Base-by-base conservation (phyloP, 257 asterid species). In the Ocimum tenuiflorum region DNA sequence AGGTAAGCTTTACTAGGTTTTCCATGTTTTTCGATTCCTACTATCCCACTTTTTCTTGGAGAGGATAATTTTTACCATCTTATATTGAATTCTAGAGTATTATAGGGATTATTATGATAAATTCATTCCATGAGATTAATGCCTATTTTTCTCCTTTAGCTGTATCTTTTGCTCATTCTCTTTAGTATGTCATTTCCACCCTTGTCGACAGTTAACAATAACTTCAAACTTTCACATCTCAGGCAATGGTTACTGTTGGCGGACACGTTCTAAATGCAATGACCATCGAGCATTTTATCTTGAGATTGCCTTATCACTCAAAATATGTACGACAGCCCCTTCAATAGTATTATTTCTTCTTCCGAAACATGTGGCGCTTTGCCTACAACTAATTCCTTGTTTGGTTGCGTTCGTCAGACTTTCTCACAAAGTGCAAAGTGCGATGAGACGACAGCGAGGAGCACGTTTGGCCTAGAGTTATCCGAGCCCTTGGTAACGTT, bases 401-500 rank as follows among this genome's bases (percentile, higher is more conserved):
- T 59, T 60, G 27, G 67, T 43, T 66, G 63, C 29, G 76, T 46
- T 69, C 80, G 45, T 24, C 81, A 84, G 96, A 78, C 87, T n/a
- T n/a, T n/a, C 66, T 77, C 80, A 6, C 84, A 86, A 73, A 85
- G 86, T 47, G 56, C 79, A 62, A 86, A 84, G 72, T 60, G 65
- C 19, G 86, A 82, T 19, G 96, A 85, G 73, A 72, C 60, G 77
- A 73, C 77, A 33, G 75, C 80, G 12, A 80, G 87, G 3, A 75
- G 84, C 60, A 50, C 51, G 69, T 83, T 89, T 15, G 92, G 90
- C 15, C 68, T 89, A 79, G 96, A 89, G 60, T 67, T 81, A 11
- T 86, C 95, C 0, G 95, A 86, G 77, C 96, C 97, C 7, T 67
- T 88, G 63, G 96, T 88, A 4, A 91, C 97, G 41, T 91, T 91